Evolutionary conservation across 208 protist species (phyloP), one percentile per base, ranked within the genome.

Genomic region (Trypanosoma melophagium): DNA sequence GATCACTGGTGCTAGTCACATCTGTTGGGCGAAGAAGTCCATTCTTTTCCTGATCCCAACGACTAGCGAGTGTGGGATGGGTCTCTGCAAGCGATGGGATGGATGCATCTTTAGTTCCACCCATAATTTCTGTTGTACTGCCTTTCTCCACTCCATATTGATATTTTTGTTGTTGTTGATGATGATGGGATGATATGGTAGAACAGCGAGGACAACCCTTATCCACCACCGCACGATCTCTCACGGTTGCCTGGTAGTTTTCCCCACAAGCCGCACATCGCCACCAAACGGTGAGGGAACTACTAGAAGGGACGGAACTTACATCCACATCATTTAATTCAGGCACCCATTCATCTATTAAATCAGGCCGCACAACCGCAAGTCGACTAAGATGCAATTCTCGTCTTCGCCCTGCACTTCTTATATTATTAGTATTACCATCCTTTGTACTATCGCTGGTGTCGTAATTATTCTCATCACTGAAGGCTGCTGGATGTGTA

Each of bases 341-440:
- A 7, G 88, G 84, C 12, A 94, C 73, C 86, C 88, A 94, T 42
- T 94, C 88, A 41, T 87, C 85, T 0, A 94, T 60, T 1, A 94
- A 66, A 72, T 94, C 88, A 0, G 88, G 88, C 0, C 85, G 83
- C 31, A 94, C 84, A 8, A 94, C 83, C 1, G 78, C 54, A 17
- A 92, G 75, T 42, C 71, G 71, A 17, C 78, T 69, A 63, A 86
- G 63, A 44, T 55, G 57, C 5, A 50, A 66, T 38, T 64, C 40
- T 17, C 57, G 21, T 22, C 16, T 17, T 47, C 22, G 9, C 12
- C 2, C 17, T 2, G 1, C 5, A 35, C 28, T 35, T 35, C 5
- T 35, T 35, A 35, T 35, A 35, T 35, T 35, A 35, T 35, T 35
- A 35, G 28, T 35, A 35, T 35, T 35, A 35, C 28, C 5, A 1